Base-by-base conservation (phyloP, 176 grass and related monocot species). In the Aegilops umbellulata region DNA sequence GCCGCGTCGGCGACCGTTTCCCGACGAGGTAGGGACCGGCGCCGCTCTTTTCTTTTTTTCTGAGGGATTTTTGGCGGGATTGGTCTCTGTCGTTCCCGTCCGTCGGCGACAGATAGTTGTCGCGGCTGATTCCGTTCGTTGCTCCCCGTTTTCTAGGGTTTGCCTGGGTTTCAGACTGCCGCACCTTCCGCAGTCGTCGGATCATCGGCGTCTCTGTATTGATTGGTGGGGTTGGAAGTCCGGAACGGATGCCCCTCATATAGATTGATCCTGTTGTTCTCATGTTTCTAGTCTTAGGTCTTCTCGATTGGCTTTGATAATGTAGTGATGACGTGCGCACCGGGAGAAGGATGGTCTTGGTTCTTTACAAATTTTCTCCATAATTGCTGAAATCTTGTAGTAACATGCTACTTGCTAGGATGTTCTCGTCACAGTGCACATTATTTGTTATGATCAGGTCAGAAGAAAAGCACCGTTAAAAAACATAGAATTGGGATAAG, bases 11-110 rank as follows among this genome's bases (percentile, higher is more conserved):
- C 27, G 0, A 42, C 46, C 46, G 3, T 51, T 26, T 61, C 5
- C 82, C 42, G 61, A n/a, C 70, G 31, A 76, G 86, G 86, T 87
- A 82, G 31, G 79, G 19, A 16, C 30, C 79, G 15, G 13, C 44
- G 46, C 24, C 42, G 74, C 74, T 8, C 25, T 1, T 27, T 10
- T 31, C 29, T 76, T 31, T 5, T 31, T 17, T 32, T 66, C 16
- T 16, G 49, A 9, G 8, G n/a, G 46, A 76, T 76, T 55, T 32
- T 55, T 47, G 4, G 74, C 32, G 74, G 26, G 74, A 76, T 76
- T 11, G 25, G 15, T 53, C 44, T 6, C 70, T 13, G 6, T 8
- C 12, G 46, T 13, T 32, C 15, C 16, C 3, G 44, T 6, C 3
- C 29, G 51, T 23, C 51, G 29, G 30, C 17, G 74, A 4, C 13